Conservation (phyloP, 352 stramenopile species). For the Sclerospora graminicola region DNA sequence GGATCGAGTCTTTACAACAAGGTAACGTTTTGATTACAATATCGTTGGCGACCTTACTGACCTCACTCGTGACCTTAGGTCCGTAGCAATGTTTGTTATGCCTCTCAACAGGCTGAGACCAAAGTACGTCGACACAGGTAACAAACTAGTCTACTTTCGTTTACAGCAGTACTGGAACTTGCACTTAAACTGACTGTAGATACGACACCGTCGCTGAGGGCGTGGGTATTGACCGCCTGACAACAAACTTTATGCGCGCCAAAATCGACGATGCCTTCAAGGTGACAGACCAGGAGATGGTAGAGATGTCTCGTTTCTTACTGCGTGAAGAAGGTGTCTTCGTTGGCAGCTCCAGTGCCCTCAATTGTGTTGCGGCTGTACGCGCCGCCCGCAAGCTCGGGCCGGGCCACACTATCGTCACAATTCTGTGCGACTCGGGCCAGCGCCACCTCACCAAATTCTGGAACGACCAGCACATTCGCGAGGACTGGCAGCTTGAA, state of each 20-base stretch:
- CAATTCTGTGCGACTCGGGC: constrained; percentile 83
- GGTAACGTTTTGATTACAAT: constrained; percentile 15
- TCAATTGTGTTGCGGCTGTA: constrained; percentile 82
- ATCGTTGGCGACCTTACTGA: neutral
- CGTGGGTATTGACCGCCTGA: constrained; percentile 96
- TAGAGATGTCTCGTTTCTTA: constrained; percentile 96
- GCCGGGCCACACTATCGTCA: constrained; percentile 76
- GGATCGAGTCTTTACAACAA: constrained; percentile 96
- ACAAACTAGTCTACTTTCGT: neutral
- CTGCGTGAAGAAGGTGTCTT: constrained; percentile 94
- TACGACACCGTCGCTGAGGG: constrained; percentile 98
- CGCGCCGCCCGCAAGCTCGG: constrained; percentile 63
- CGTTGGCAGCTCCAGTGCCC: constrained; percentile 83
- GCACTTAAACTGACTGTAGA: constrained; percentile 21
- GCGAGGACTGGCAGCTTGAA: constrained; percentile 52
- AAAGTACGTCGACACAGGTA: constrained; percentile 86
- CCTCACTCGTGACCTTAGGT: constrained; percentile 23
- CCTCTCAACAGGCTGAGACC: constrained; percentile 89
- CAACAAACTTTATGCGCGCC: constrained; percentile 91
- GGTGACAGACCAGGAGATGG: constrained; percentile 92
- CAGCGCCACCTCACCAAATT: constrained; percentile 86
- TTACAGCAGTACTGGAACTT: neutral
- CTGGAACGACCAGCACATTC: constrained; percentile 72
- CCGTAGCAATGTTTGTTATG: constrained; percentile 93
- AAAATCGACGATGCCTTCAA: constrained; percentile 83